Evolutionary conservation across 169 alveolate species (phyloP).

Genomic region (Plasmodium adleri): DNA sequence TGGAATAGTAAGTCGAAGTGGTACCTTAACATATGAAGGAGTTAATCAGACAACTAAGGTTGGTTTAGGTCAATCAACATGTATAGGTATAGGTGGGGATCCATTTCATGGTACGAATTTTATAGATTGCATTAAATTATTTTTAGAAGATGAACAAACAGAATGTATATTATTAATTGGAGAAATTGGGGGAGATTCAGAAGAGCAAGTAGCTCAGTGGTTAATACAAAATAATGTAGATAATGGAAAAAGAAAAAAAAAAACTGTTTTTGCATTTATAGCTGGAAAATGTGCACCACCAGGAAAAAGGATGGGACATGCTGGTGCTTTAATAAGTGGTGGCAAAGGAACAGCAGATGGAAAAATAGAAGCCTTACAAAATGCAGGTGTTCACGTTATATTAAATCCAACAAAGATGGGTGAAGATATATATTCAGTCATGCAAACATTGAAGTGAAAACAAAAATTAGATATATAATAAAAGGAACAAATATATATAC

Average conservation of each 20-base stretch:
- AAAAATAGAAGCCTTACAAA: slow-evolving; percentile 92
- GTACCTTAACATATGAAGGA: slow-evolving; percentile 98
- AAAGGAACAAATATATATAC: background rate
- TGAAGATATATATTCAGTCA: slow-evolving; percentile 85
- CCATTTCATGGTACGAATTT: slow-evolving; percentile 98
- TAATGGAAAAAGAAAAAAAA: slow-evolving; percentile 82
- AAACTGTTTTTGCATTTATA: slow-evolving; percentile 96
- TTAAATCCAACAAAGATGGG: slow-evolving; percentile 94
- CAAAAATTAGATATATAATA: background rate
- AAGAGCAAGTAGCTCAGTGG: slow-evolving; percentile 98
- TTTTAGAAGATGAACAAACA: slow-evolving; percentile 95
- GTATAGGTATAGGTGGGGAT: slow-evolving; percentile 99
- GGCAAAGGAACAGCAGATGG: slow-evolving; percentile 98
- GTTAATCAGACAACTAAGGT: slow-evolving; percentile 97
- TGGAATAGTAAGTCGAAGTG: slow-evolving; percentile 93
- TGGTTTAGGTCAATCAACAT: slow-evolving; percentile 98
- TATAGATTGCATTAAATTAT: slow-evolving; percentile 95
- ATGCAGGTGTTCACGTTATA: slow-evolving; percentile 93
- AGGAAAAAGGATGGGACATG: slow-evolving; percentile 99
- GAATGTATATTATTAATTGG: slow-evolving; percentile 96
- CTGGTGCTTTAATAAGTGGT: slow-evolving; percentile 98
- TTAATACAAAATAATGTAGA: slow-evolving; percentile 79
- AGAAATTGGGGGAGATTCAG: slow-evolving; percentile 99
- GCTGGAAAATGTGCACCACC: slow-evolving; percentile 99
- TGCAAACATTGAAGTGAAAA: slow-evolving; percentile 75